Conservation (phyloP, 306 rosid genomes). For the Chamaecrista fasciculata region DNA sequence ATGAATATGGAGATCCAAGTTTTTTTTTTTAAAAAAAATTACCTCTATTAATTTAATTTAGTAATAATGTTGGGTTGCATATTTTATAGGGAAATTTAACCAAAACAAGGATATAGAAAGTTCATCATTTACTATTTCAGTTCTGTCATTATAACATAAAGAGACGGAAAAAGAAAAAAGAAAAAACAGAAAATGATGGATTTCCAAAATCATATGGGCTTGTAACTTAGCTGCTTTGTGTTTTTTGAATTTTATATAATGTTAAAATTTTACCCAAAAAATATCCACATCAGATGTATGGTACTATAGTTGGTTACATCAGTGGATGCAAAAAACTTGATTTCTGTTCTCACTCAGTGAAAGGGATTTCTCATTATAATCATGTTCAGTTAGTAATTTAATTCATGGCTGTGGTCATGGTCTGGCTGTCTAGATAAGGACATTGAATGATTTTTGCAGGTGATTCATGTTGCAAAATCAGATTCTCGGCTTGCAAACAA, state of each 20-base stretch:
- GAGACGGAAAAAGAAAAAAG: not conserved
- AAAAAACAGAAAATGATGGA: not conserved
- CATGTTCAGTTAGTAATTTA: slow-evolving; percentile 1
- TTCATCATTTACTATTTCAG: not conserved
- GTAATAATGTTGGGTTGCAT: slow-evolving; percentile 10
- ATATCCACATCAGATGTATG: not conserved
- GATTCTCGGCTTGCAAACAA: slow-evolving; percentile 96
- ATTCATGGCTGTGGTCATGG: slow-evolving; percentile 10
- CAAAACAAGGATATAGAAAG: slow-evolving; percentile 7
- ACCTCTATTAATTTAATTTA: not conserved
- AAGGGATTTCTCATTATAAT: slow-evolving; percentile 10
- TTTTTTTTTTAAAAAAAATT: not conserved
- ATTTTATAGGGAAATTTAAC: not conserved
- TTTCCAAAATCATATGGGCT: not conserved
- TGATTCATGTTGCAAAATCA: slow-evolving; percentile 86
- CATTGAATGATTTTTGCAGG: slow-evolving; percentile 51
- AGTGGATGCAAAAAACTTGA: slow-evolving; percentile 6
- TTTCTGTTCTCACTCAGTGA: slow-evolving; percentile 4
- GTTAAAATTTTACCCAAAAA: slow-evolving; percentile 5
- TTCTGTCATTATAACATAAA: not conserved
- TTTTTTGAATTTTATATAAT: not conserved
- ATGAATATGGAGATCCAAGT: not conserved
- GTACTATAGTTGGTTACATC: not conserved
- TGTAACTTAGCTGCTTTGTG: not conserved
- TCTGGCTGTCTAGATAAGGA: slow-evolving; percentile 19